Conservation (phyloP, 352 stramenopile genomes). For the Albugo candida region DNA sequence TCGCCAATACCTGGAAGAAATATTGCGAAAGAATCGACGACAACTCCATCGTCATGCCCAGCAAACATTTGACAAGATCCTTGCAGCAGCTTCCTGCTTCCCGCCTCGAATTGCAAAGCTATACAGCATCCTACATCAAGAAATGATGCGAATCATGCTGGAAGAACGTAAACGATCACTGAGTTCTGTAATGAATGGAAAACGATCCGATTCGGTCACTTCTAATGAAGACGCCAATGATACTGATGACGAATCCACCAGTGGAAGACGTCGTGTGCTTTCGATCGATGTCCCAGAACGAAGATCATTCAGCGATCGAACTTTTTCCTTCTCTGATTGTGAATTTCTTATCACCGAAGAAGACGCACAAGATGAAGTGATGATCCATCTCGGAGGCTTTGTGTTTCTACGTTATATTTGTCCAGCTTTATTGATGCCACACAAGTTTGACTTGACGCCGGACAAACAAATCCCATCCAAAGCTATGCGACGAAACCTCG, state of each 20-base stretch:
- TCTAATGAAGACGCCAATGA: slow-evolving; percentile 36
- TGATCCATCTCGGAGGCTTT: slow-evolving; percentile 50
- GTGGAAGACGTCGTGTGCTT: slow-evolving; percentile 19
- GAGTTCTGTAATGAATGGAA: slow-evolving; percentile 17
- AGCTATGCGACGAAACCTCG: slow-evolving; percentile 36
- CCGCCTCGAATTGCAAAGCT: slow-evolving; percentile 62
- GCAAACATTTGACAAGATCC: slow-evolving; percentile 38
- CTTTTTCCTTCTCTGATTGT: slow-evolving; percentile 7
- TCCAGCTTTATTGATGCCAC: slow-evolving; percentile 46
- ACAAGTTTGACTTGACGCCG: slow-evolving; percentile 48
- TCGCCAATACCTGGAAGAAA: background rate
- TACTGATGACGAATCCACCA: slow-evolving; percentile 35
- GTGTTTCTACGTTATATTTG: slow-evolving; percentile 67
- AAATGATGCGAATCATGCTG: slow-evolving; percentile 51
- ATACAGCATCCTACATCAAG: slow-evolving; percentile 42
- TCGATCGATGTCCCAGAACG: slow-evolving; percentile 18
- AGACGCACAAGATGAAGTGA: slow-evolving; percentile 31
- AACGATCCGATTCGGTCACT: slow-evolving; percentile 16
- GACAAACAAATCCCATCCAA: slow-evolving; percentile 18
- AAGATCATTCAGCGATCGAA: slow-evolving; percentile 39
- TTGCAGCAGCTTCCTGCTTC: slow-evolving; percentile 26
- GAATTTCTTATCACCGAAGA: slow-evolving; percentile 37
- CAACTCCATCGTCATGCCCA: slow-evolving; percentile 48
- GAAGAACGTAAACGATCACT: slow-evolving; percentile 23
- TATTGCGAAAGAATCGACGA: slow-evolving; percentile 28